A percentile compares a stretch with the other conserved stretches of the same genome.
phyloP scores from a whole-genome alignment of 139 green algal species.

The Chlamydomonas incerta region DNA sequence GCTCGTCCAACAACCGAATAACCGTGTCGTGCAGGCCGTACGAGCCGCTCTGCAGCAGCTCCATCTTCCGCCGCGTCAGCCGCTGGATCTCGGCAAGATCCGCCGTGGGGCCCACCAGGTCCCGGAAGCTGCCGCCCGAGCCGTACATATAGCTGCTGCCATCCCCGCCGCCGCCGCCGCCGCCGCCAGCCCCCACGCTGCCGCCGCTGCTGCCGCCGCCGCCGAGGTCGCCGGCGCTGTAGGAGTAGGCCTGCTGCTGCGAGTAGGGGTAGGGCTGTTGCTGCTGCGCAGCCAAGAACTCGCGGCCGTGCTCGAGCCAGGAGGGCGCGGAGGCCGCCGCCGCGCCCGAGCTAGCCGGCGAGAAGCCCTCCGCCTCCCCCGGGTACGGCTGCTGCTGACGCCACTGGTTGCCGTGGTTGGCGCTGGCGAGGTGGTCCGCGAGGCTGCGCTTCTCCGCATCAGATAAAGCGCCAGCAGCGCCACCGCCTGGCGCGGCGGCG shows the following conservation, averaged over 20 bases:
- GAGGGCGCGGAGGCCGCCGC: too few species aligned
- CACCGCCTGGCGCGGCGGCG: neutral
- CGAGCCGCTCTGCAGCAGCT: conserved; percentile 60
- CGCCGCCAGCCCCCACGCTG: too few species aligned
- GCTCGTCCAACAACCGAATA: conserved; percentile 40
- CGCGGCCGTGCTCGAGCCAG: too few species aligned
- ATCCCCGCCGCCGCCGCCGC: too few species aligned
- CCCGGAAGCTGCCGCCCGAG: neutral
- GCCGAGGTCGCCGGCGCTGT: too few species aligned
- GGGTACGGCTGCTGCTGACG: too few species aligned
- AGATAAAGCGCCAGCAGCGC: neutral
- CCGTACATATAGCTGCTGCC: neutral
- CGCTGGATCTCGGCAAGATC: conserved; percentile 58
- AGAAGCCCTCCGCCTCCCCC: too few species aligned
- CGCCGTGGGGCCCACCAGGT: neutral
- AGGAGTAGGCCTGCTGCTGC: too few species aligned
- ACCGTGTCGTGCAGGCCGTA: conserved; percentile 38
- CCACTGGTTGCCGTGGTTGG: neutral
- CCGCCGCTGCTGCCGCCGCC: too few species aligned
- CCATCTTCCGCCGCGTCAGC: conserved; percentile 62
- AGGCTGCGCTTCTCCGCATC: neutral
- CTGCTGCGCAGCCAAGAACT: too few species aligned
- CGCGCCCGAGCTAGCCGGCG: too few species aligned
- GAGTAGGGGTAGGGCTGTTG: too few species aligned
- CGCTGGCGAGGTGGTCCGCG: conserved; percentile 24